Evolutionary conservation across 768 basidiomycete genomes (phyloP), one percentile per base, ranked within the genome.

Genomic region (Boletus edulis): DNA sequence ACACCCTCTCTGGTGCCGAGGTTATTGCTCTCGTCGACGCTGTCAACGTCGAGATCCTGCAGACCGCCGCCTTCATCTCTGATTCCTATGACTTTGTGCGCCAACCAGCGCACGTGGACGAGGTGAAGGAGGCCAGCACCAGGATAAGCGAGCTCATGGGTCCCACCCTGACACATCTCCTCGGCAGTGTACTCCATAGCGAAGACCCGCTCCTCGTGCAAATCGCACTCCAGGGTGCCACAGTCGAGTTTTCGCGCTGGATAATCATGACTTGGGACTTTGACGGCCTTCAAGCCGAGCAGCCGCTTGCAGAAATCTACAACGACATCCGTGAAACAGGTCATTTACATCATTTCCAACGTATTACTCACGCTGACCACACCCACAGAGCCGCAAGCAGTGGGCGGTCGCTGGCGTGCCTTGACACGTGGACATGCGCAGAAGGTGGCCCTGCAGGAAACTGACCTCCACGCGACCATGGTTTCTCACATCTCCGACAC

Each of bases 371-470:
- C 39, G 0, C 58, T 65, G 11, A 66, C 47, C 18, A 13, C 49
- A 12, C 14, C 20, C 7, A 10, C 49, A 81, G 82, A 83, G 62
- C 72, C 75, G 27, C 81, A 81, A 64, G 73, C 77, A 1, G 74
- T 80, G 29, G 76, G 81, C 15, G 83, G 81, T 46, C 72, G 78
- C 27, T 84, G 82, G 82, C 76, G 82, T 53, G 76, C 81, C 24
- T 56, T 84, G 58, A 84, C 83, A 27, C 73, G 78, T 47, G 68
- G 70, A 27, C 78, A 82, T 49, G 73, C 78, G 18, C 65, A 75
- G 42, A 64, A 64, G 41, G 61, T 62, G 3, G 63, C 62, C 18
- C 57, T 72, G 3, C 70, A 68, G n/a, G 70, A 72, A 18, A 64
- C 66, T 27, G 66, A 70, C 55, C 57, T 65, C 46, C 63, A 73